Evolutionary conservation across 495 filamentous ascomycete genomes (phyloP), one percentile per base, ranked within the genome.

Genomic region (Aspergillus leporis): DNA sequence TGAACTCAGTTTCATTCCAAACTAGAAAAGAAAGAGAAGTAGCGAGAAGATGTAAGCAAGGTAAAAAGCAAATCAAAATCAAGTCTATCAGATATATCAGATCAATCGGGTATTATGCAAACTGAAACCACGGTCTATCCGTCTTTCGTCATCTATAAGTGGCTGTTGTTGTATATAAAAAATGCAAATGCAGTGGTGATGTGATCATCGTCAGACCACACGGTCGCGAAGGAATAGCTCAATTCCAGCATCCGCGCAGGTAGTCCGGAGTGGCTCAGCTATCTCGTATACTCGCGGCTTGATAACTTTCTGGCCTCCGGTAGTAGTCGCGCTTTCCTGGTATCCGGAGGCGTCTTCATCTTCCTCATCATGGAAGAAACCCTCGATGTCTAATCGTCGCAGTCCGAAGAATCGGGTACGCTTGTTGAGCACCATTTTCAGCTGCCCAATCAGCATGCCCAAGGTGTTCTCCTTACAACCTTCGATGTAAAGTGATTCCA

Each of bases 401-500:
- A 75, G 58, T 0, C 9, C 18, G 7, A 58, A 50, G 51, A 73
- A 65, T 8, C 55, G 59, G 4, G 55, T 56, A 12, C 66, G 65
- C 43, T 60, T 64, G 4, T 64, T 60, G n/a, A 75, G 43, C 8
- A 74, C 64, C 5, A 40, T 45, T 46, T 54, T 59, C 36, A 75
- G 49, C 51, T 75, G 71, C 19, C 50, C 54, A 10, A 70, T 51
- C 5, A 75, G 58, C 66, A 73, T 75, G 0, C 41, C 40, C 8
- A 75, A 36, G 18, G 64, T 53, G 18, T 61, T 62, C 53, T 74
- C 73, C 34, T 70, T 67, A 48, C 71, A 75, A 1, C 64, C 68
- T 56, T 74, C 66, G 22, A 72, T 62, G 36, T 65, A 69, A 0
- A 81, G 40, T 6, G 63, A 67, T 51, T 71, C 61, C 13, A 78